Conservation (phyloP, 768 basidiomycete genomes). For the Russula compacta region DNA sequence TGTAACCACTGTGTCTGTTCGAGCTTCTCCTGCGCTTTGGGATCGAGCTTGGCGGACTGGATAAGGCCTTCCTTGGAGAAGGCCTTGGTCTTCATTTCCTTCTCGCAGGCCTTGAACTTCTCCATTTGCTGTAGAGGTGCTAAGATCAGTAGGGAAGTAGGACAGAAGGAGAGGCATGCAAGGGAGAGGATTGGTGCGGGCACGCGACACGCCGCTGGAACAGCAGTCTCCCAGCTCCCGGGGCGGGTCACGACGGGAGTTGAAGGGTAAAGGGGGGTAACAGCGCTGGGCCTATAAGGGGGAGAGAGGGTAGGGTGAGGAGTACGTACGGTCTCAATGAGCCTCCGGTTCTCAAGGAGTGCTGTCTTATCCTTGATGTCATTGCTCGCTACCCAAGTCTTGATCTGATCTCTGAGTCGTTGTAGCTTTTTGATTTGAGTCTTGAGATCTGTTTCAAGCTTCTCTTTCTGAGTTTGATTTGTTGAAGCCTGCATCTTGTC, state of each 20-base stretch:
- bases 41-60: constrained; percentile 89
- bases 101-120: constrained; percentile 99
- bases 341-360: constrained; percentile 84
- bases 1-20: constrained; percentile 86
- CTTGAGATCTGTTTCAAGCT: constrained; percentile 90
- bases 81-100: constrained; percentile 99
- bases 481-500: constrained; percentile 97
- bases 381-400: constrained; percentile 93
- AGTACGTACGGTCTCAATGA: constrained; percentile 88
- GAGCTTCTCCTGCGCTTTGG: constrained; percentile 93
- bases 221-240: neutral
- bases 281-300: neutral
- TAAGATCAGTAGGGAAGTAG: constrained; percentile 19
- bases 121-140: constrained; percentile 88
- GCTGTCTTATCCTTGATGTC: constrained; percentile 98
- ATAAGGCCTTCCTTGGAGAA: constrained; percentile 98
- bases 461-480: constrained; percentile 98
- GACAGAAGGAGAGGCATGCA: neutral
- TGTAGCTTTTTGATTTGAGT: constrained; percentile 97
- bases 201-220: neutral
- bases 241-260: neutral
- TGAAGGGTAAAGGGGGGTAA: neutral
- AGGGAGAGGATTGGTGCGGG: neutral
- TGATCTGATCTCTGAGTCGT: constrained; percentile 77
- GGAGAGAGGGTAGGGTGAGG: neutral